Conservation (phyloP, 176 grass and related monocot species). For the Neostapfia colusana region DNA sequence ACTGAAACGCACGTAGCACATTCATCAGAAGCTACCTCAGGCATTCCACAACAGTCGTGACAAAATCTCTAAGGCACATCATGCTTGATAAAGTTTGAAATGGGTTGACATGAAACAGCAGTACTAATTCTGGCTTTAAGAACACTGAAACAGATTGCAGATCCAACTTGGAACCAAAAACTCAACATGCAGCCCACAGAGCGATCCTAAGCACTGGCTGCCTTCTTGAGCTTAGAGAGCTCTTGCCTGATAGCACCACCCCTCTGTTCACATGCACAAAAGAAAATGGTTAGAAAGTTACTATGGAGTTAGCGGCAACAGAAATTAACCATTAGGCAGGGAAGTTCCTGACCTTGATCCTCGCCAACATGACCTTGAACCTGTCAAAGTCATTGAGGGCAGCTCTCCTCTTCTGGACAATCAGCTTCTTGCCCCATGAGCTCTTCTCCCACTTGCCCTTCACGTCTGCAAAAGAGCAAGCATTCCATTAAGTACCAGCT, state of each 20-base stretch:
- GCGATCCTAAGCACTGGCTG: constrained; percentile 47
- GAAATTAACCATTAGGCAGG: neutral
- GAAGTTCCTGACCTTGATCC: constrained; percentile 63
- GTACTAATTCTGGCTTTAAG: constrained; percentile 36
- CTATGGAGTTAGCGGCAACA: neutral
- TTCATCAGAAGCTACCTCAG: neutral
- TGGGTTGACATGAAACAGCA: constrained; percentile 34
- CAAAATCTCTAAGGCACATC: constrained; percentile 30
- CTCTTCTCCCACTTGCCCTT: constrained; percentile 96
- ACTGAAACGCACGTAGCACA: neutral
- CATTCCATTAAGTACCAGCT: constrained; percentile 1
- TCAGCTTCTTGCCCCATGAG: constrained; percentile 92
- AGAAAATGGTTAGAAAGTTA: neutral
- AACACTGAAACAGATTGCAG: constrained; percentile 29
- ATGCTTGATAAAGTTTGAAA: constrained; percentile 37
- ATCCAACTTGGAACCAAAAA: constrained; percentile 41
- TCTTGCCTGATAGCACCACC: constrained; percentile 83
- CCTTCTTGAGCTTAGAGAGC: constrained; percentile 79
- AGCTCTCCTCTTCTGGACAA: constrained; percentile 96
- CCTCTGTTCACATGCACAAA: constrained; percentile 50
- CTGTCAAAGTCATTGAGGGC: constrained; percentile 88
- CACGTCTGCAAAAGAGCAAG: constrained; percentile 53
- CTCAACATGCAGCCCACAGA: constrained; percentile 24
- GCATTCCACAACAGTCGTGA: constrained; percentile 24
- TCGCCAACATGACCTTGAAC: constrained; percentile 94